phyloP scores from a whole-genome alignment of 257 asterid species.

The Capsicum pubescens region DNA sequence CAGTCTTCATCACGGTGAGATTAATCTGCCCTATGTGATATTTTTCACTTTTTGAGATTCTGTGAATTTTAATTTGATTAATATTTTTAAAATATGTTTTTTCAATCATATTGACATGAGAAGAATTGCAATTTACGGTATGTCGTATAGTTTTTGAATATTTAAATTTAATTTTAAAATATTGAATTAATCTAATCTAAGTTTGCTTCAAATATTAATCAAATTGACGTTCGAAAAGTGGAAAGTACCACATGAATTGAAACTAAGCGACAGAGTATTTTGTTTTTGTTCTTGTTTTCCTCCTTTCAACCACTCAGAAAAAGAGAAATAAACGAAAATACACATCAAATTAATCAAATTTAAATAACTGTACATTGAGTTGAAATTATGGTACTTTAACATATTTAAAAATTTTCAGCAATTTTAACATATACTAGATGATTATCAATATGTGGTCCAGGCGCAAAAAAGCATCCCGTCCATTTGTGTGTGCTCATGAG shows the following conservation, averaged over 20 bases:
- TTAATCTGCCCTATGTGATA: not conserved
- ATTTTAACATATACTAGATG: not conserved
- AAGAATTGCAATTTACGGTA: not conserved
- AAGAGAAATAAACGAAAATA: not conserved
- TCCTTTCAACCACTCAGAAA: not conserved
- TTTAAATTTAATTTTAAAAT: not conserved
- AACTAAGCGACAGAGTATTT: not conserved
- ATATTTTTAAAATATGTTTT: too few relatives aligned
- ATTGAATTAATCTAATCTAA: not conserved
- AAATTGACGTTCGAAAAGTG: not conserved
- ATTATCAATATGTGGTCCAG: not conserved
- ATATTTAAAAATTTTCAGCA: not conserved
- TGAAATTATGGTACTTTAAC: not conserved
- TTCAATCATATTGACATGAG: too few relatives aligned
- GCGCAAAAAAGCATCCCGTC: too few relatives aligned
- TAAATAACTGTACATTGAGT: not conserved
- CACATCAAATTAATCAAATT: not conserved
- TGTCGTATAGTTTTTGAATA: not conserved
- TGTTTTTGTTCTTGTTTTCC: not conserved
- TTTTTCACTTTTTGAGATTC: not conserved
- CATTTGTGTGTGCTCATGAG: too few relatives aligned
- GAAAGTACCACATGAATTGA: not conserved
- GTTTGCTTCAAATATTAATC: not conserved
- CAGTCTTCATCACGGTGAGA: conserved; percentile 11
- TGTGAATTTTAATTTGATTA: too few relatives aligned